Percentiles rank a stretch among this genome's conserved stretches.
Conservation (phyloP, 495 filamentous ascomycete species). For the Lichina pygmaea region DNA sequence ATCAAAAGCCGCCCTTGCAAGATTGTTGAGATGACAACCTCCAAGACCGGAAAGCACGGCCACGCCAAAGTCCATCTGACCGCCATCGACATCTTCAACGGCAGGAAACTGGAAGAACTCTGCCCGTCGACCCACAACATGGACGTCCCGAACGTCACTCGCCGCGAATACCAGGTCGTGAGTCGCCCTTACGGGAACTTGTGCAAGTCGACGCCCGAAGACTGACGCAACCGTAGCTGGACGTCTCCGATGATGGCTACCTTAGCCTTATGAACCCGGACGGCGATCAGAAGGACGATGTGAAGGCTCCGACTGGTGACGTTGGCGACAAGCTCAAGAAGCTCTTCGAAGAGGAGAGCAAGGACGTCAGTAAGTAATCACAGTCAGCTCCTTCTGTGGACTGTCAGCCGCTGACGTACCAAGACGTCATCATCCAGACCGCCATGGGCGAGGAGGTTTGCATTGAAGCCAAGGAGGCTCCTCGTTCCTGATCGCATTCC, state of each 20-base stretch:
- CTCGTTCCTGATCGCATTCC: conserved; percentile 14
- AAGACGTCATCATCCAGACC: conserved; percentile 73
- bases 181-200: conserved; percentile 13
- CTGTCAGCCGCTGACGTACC: not conserved
- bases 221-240: conserved; percentile 28
- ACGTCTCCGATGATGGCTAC: conserved; percentile 74
- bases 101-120: conserved; percentile 98
- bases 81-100: conserved; percentile 94
- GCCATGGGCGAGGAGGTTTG: conserved; percentile 89
- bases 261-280: conserved; percentile 64
- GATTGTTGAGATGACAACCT: conserved; percentile 99
- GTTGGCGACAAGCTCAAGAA: conserved; percentile 54
- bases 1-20: conserved; percentile 98
- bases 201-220: not conserved
- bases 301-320: conserved; percentile 81
- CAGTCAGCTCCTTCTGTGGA: not conserved
- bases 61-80: conserved; percentile 99
- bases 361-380: conserved; percentile 45
- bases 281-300: conserved; percentile 73
- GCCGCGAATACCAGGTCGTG: conserved; percentile 81
- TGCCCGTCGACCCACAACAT: conserved; percentile 99
- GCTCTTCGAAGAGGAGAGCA: conserved; percentile 47
- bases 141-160: conserved; percentile 84
- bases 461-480: conserved; percentile 83
- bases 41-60: conserved; percentile 99